Percentiles rank a stretch among this genome's conserved stretches.
Conservation (phyloP, 2,329 filamentous ascomycete genomes). For the Talaromyces sp. region DNA sequence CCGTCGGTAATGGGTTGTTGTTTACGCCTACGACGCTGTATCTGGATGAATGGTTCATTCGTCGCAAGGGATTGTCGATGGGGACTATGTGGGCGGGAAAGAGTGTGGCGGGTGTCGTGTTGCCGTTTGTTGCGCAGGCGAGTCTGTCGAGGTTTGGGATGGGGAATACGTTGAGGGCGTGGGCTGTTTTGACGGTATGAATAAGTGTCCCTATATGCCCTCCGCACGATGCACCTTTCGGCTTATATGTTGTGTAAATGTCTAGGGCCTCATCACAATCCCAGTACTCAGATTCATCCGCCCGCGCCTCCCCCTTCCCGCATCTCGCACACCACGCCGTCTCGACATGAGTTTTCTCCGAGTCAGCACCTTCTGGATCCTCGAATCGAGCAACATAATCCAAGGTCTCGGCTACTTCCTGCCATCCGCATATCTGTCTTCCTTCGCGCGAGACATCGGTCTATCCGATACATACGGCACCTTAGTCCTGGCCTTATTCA, state of each 20-base stretch:
- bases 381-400: slow-evolving; percentile 46
- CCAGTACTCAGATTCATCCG: not conserved
- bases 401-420: slow-evolving; percentile 40
- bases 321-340: slow-evolving; percentile 25
- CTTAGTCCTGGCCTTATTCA: slow-evolving; percentile 25
- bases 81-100: slow-evolving; percentile 48
- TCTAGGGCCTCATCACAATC: not conserved
- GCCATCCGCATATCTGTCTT: slow-evolving; percentile 41
- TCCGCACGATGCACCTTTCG: not conserved
- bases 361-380: slow-evolving; percentile 44
- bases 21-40: slow-evolving; percentile 46
- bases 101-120: slow-evolving; percentile 30
- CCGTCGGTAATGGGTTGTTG: slow-evolving; percentile 49
- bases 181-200: slow-evolving; percentile 32
- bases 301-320: not conserved
- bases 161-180: slow-evolving; percentile 45
- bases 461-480: slow-evolving; percentile 28
- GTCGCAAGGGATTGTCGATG: slow-evolving; percentile 50
- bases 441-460: slow-evolving; percentile 35
- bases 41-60: slow-evolving; percentile 54
- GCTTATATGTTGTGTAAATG: not conserved
- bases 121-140: slow-evolving; percentile 10
- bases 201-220: not conserved
- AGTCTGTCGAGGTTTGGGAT: slow-evolving; percentile 26
- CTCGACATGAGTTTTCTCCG: slow-evolving; percentile 39